Conservation (phyloP, 805 yeast species). For the Candida boidinii region DNA sequence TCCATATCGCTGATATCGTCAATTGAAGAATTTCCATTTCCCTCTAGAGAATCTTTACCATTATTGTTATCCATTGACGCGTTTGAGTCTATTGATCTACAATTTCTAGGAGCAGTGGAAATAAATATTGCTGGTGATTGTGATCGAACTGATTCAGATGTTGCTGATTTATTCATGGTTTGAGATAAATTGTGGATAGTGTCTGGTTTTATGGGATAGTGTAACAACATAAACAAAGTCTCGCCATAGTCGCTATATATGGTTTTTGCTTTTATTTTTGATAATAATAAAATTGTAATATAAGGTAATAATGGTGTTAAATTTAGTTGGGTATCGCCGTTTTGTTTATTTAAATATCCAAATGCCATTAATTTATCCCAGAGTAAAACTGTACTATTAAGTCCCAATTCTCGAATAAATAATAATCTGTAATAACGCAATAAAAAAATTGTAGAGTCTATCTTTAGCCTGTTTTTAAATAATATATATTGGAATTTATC, state of each 20-base stretch:
- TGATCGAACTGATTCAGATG: no score
- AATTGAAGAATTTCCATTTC: no score
- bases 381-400: conserved; percentile 23
- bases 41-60: no score
- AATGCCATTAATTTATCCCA: conserved; percentile 43
- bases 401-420: conserved; percentile 39
- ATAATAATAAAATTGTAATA: conserved; percentile 32
- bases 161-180: no score
- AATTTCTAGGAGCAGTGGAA: no score
- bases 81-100: no score
- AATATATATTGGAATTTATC: conserved; percentile 42
- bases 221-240: conserved; percentile 37
- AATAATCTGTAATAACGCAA: conserved; percentile 42
- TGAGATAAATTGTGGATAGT: no score
- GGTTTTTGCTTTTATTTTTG: conserved; percentile 33
- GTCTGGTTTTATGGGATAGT: conserved; percentile 37
- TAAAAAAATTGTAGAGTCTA: conserved; percentile 47
- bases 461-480: conserved; percentile 32
- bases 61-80: no score
- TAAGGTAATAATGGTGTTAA: conserved; percentile 30
- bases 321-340: conserved; percentile 9
- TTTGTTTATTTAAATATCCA: conserved; percentile 9
- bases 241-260: conserved; percentile 45
- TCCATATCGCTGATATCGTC: no score
- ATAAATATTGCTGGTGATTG: no score